Conservation (phyloP, 78 protist species). For the Protostelium mycophagum region DNA sequence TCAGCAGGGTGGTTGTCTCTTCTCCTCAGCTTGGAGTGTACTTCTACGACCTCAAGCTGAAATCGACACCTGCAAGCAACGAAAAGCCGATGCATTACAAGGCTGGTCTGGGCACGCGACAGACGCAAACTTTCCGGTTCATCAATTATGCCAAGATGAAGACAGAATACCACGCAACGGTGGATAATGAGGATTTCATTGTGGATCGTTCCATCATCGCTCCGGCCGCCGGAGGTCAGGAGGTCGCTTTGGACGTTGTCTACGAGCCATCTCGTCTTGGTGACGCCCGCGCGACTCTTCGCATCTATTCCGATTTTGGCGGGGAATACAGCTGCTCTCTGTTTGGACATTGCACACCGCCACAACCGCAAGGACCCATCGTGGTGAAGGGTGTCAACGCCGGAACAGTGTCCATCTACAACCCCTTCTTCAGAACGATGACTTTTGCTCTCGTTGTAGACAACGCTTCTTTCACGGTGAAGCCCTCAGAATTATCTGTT, state of each 20-base stretch:
- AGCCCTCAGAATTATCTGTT: conserved; percentile 2
- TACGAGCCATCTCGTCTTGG: conserved; percentile 71
- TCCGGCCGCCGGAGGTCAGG: conserved; percentile 31
- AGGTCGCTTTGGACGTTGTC: conserved; percentile 51
- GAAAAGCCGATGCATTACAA: conserved; percentile 16
- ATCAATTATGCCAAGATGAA: background rate
- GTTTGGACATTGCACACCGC: conserved; percentile 46
- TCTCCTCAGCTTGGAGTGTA: conserved; percentile 50
- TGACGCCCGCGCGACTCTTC: conserved; percentile 14
- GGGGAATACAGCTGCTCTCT: conserved; percentile 63
- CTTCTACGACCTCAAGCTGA: conserved; percentile 29
- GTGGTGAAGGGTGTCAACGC: conserved; percentile 12
- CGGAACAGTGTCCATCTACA: conserved; percentile 29
- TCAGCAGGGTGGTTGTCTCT: conserved; percentile 10
- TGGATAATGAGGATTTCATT: background rate
- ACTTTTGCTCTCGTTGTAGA: conserved; percentile 34
- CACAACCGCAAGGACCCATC: conserved; percentile 77
- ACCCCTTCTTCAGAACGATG: conserved; percentile 21
- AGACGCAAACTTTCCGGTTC: conserved; percentile 43
- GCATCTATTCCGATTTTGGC: conserved; percentile 36
- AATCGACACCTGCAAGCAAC: conserved; percentile 15
- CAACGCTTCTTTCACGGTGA: conserved; percentile 40
- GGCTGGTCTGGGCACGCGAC: conserved; percentile 28
- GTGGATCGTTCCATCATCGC: conserved; percentile 10
- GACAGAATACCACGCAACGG: conserved; percentile 17